Evolutionary conservation across 441 rosid species (phyloP), one percentile per base, ranked within the genome.

Genomic region (Iberis amara): DNA sequence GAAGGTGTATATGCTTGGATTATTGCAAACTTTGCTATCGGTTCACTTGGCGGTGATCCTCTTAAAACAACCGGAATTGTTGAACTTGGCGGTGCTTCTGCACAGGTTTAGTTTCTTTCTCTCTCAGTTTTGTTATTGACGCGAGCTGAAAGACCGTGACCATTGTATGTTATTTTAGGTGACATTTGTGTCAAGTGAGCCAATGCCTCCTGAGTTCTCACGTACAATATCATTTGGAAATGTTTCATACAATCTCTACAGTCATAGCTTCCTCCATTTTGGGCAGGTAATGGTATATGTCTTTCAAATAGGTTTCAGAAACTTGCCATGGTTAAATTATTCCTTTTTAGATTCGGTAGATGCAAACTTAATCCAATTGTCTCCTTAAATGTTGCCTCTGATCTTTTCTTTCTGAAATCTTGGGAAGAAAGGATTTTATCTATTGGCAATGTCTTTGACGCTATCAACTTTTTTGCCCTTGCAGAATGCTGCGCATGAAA

Each of bases 51-150:
- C 23, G 82, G 81, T 37, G 85, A 87, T 74, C 89, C 96, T 70
- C 42, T 47, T 51, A 39, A 75, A 9, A 81, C 96, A 23, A 80
- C 90, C 14, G 96, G 96, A 51, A 87, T 91, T 55, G 75, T 91
- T 62, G 98, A 85, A 73, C 96, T 87, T 62, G 98, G 96, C 0
- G 98, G 96, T n/a, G 96, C 98, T 58, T 91, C 98, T 41, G 89
- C 94, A 37, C 98, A 91, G 95, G 96, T 87, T 65, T 59, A 18
- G 38, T 1, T 43, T 55, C 2, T 2, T 37, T 42, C 11, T 41
- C 53, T 39, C 32, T 37, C 10, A 2, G 23, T 1, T 11, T 15
- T 15, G 21, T 37, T 6, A 4, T 33, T 35, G 5, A 27, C n/a
- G 53, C 31, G 18, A 46, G 67, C 18, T 62, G 7, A 39, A 1